Conservation (phyloP, 768 basidiomycete genomes). For the Russula sp. region DNA sequence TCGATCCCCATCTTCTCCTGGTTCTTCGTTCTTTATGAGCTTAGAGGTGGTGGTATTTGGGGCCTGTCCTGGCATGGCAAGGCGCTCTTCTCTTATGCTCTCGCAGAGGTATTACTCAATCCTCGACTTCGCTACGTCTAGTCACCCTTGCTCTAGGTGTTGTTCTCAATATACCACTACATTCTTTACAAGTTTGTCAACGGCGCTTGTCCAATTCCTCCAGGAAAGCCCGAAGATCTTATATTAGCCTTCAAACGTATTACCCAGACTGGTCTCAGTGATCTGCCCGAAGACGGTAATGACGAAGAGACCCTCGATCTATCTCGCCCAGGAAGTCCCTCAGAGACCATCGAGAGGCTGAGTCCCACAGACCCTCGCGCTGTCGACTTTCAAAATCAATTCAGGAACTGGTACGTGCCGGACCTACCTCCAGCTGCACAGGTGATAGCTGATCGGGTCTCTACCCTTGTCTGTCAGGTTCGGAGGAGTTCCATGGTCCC, state of each 20-base stretch:
- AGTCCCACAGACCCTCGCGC: conserved; percentile 60
- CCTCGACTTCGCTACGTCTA: neutral
- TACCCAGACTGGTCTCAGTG: conserved; percentile 56
- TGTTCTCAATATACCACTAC: conserved; percentile 62
- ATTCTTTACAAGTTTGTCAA: conserved; percentile 43
- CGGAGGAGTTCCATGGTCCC: conserved; percentile 63
- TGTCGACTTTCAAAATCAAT: conserved; percentile 59
- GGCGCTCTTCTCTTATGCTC: conserved; percentile 40
- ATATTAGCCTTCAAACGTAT: conserved; percentile 53
- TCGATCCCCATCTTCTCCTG: conserved; percentile 56
- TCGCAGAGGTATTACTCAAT: conserved; percentile 46
- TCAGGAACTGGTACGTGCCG: conserved; percentile 45
- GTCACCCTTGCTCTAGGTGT: conserved; percentile 36
- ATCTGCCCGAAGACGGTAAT: conserved; percentile 42
- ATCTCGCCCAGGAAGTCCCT: conserved; percentile 52
- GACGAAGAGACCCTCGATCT: conserved; percentile 47
- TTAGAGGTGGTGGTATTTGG: conserved; percentile 38
- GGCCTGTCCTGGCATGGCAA: conserved; percentile 34
- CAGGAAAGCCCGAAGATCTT: conserved; percentile 49
- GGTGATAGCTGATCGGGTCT: neutral
- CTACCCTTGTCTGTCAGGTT: conserved; percentile 48
- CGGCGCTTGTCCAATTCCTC: conserved; percentile 36
- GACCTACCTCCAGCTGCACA: neutral
- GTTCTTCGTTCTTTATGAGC: conserved; percentile 46
- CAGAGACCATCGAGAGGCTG: conserved; percentile 51